Conservation (phyloP, 2,329 filamentous ascomycete species). For the Cyclaneusma minus region DNA sequence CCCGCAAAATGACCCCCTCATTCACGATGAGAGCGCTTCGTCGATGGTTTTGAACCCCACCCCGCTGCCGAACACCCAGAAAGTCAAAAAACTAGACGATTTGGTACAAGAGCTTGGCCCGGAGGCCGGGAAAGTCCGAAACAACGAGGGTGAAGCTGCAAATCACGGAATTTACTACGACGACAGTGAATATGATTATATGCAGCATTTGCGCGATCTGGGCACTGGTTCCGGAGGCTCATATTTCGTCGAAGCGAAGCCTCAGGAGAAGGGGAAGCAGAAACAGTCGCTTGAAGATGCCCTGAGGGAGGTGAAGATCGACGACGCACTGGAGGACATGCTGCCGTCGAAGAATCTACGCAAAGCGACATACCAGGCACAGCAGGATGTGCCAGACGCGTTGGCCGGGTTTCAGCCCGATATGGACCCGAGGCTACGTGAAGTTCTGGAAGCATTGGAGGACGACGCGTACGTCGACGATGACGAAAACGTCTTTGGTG, state of each 20-base stretch:
- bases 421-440: slow-evolving; percentile 86
- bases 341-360: slow-evolving; percentile 67
- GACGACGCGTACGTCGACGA: slow-evolving; percentile 88
- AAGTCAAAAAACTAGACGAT: slow-evolving; percentile 57
- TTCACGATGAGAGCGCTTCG: slow-evolving; percentile 79
- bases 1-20: slow-evolving; percentile 91
- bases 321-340: slow-evolving; percentile 44
- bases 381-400: slow-evolving; percentile 82
- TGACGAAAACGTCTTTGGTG: slow-evolving; percentile 67
- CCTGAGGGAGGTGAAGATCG: no score
- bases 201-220: slow-evolving; percentile 96
- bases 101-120: slow-evolving; percentile 61
- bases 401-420: slow-evolving; percentile 92
- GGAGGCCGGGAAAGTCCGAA: slow-evolving; percentile 49
- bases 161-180: slow-evolving; percentile 90
- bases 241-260: slow-evolving; percentile 68
- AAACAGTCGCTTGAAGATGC: slow-evolving; percentile 76
- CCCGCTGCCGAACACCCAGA: slow-evolving; percentile 31
- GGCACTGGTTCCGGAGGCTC: slow-evolving; percentile 52
- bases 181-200: slow-evolving; percentile 94
- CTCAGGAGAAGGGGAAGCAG: slow-evolving; percentile 56
- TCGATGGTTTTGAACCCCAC: slow-evolving; percentile 78
- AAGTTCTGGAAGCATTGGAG: slow-evolving; percentile 84
- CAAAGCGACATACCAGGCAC: slow-evolving; percentile 71
- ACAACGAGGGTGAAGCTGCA: slow-evolving; percentile 92